Percentiles rank a stretch among this genome's conserved stretches.
phyloP scores from a whole-genome alignment of 1,284 basidiomycete species.

The Ustilago esculenta region DNA sequence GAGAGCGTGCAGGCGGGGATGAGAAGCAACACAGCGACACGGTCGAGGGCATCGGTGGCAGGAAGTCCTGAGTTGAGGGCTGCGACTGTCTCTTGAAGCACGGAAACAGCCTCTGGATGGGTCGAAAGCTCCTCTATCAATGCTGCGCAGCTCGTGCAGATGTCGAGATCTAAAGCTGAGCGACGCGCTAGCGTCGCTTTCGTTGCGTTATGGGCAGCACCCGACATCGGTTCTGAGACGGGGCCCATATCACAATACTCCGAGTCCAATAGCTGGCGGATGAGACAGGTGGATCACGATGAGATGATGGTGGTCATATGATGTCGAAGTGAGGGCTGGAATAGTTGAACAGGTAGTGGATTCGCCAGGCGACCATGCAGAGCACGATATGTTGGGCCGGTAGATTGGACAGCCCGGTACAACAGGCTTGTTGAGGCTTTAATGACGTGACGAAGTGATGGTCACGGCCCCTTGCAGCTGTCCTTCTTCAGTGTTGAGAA shows the following conservation, averaged over 20 bases:
- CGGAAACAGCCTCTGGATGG: neutral
- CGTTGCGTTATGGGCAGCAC: neutral
- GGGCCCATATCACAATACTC: slow-evolving; percentile 28
- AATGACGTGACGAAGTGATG: too few species aligned
- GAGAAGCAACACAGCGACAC: slow-evolving; percentile 57
- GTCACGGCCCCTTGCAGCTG: too few species aligned
- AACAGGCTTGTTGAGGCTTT: too few species aligned
- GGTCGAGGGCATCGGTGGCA: slow-evolving; percentile 39
- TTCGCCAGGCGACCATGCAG: neutral
- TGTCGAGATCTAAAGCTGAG: slow-evolving; percentile 31
- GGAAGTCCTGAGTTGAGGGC: slow-evolving; percentile 12
- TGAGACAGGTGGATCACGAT: neutral
- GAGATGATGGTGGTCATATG: neutral
- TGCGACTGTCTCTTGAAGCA: neutral
- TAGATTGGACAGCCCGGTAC: too few species aligned
- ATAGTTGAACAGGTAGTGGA: neutral
- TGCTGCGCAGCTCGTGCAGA: slow-evolving; percentile 14
- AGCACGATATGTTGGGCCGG: too few species aligned
- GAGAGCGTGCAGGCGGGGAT: slow-evolving; percentile 48
- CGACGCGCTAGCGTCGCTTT: slow-evolving; percentile 1
- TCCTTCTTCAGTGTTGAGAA: neutral
- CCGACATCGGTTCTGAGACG: neutral
- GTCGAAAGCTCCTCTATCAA: slow-evolving; percentile 19
- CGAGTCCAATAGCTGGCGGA: too few species aligned
- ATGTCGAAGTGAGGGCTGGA: neutral